These are phyloP conservation scores for Pilobolus umbonatus DNA, from an alignment of 192 early-diverging fungal species.

Conservation along the genomic window DNA sequence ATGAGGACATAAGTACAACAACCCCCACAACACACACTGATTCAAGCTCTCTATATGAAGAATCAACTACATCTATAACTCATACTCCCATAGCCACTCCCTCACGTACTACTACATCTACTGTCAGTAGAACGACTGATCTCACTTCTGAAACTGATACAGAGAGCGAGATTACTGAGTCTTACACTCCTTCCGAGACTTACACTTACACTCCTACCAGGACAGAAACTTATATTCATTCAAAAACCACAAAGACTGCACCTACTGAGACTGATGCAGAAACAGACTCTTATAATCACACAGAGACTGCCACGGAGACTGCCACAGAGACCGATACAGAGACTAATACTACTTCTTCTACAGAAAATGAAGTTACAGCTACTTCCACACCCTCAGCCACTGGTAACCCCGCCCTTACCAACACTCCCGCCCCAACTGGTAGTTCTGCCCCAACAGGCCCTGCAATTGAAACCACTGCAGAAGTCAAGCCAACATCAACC, in stretches of 20 bases:
- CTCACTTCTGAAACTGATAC: background rate
- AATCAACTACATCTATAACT: background rate
- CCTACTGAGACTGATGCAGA: background rate
- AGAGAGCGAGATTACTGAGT: too few species aligned
- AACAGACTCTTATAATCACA: background rate
- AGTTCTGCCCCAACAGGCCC: background rate
- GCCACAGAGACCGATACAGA: background rate
- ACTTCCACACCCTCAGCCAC: background rate
- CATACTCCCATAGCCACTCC: too few species aligned
- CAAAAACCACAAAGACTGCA: background rate
- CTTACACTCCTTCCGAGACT: background rate
- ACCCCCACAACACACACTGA: background rate
- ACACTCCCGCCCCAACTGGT: background rate
- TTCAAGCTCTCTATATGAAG: background rate
- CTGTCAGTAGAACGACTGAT: background rate
- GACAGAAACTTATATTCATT: background rate
- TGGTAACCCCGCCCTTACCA: background rate
- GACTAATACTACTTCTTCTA: slow-evolving; percentile 7
- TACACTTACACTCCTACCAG: background rate
- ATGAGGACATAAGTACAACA: background rate
- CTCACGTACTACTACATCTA: background rate
- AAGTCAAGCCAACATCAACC: slow-evolving; percentile 12
- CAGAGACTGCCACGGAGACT: background rate
- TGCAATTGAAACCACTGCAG: background rate
- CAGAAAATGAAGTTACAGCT: background rate